Base-by-base conservation (phyloP, 2,329 filamentous ascomycete genomes). In the Hypoxylon sp. region DNA sequence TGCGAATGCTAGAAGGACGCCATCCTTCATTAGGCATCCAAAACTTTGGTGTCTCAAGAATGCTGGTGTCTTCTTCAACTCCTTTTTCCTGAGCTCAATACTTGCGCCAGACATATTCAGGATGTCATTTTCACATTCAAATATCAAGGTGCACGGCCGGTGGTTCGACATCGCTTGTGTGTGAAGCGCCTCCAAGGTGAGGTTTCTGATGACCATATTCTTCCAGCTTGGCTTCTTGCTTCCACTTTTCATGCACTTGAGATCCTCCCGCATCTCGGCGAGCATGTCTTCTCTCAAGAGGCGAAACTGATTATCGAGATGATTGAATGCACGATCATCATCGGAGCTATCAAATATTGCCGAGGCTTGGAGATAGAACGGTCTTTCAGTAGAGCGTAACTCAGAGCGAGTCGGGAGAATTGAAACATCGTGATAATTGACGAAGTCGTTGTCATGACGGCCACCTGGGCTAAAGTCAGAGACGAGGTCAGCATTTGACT, bases 221-320 rank as follows among this genome's bases (percentile, higher is more conserved):
- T 80, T 76, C 18, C 79, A 72, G 22, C 61, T 61, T 24, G 53
- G 38, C 50, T 54, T 71, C 28, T 20, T 52, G 14, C 12, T 64
- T n/a, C 52, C 38, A 12, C 81, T 82, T 65, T 79, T 82, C 67
- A 84, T 87, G n/a, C 77, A 78, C 0, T 82, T 83, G 9, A 75
- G 78, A 0, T 91, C 89, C 7, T 88, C 85, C 1, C 87, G 83
- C 2, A 93, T 78, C 65, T 91, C 89, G 0, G 81, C 85, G 0
- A 93, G 77, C 82, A 93, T 89, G 65, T 93, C 91, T 69, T 93
- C 90, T 2, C 91, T 80, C 0, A 92, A 79, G 0, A 93, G 81
- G 0, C 91, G 88, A 67, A 91, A 94, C 53, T 92, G 88, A 71
- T 90, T 91, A 70, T 92, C 91, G 0, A 91, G 75, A 72, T 93